A percentile compares a stretch with the other conserved stretches of the same genome.
These are phyloP conservation scores for Actinomortierella ambigua DNA, from an alignment of 371 early-diverging fungal species.

Conservation along the genomic window DNA sequence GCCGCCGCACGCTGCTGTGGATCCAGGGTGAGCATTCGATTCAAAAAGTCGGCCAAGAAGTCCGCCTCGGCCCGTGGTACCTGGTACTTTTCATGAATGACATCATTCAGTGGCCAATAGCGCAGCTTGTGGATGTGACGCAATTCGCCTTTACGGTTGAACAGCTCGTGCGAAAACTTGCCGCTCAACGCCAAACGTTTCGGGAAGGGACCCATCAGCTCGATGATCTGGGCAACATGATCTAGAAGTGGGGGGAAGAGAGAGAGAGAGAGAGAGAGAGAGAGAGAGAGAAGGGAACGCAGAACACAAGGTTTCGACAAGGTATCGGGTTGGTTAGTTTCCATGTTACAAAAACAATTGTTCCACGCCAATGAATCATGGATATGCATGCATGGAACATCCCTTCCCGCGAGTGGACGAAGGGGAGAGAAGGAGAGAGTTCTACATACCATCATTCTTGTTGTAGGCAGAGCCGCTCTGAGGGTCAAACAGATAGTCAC, in stretches of 20 bases:
- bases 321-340: too few relatives aligned
- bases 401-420: background rate
- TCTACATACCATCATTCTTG: constrained; percentile 85
- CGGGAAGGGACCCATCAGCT: constrained; percentile 87
- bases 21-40: constrained; percentile 27
- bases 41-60: constrained; percentile 28
- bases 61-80: constrained; percentile 35
- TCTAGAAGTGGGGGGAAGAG: constrained; percentile 54
- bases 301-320: constrained; percentile 5
- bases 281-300: background rate
- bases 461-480: constrained; percentile 80
- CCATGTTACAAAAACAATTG: constrained; percentile 1
- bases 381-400: background rate
- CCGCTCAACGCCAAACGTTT: constrained; percentile 48
- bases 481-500: constrained; percentile 96
- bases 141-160: constrained; percentile 64
- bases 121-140: constrained; percentile 85
- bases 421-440: too few relatives aligned
- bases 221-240: constrained; percentile 96
- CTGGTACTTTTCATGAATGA: constrained; percentile 25
- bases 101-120: constrained; percentile 82
- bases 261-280: background rate
- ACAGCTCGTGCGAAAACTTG: constrained; percentile 40
- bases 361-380: too few relatives aligned
- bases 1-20: constrained; percentile 20